phyloP scores from a whole-genome alignment of 2,329 filamentous ascomycete species.

The Cadophora luteo-olivacea region DNA sequence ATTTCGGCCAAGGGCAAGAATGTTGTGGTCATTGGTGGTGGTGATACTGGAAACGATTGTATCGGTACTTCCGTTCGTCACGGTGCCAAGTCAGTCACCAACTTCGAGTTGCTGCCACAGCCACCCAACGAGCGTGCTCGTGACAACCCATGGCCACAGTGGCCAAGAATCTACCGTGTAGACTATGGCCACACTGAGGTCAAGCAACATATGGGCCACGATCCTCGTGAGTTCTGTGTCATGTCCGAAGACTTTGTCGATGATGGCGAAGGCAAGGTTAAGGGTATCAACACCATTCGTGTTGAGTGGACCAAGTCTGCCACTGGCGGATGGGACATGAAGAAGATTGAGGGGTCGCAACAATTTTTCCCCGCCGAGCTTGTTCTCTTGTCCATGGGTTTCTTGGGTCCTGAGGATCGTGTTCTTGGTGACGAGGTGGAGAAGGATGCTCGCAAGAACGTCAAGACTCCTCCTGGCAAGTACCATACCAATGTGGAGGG shows the following conservation, averaged over 20 bases:
- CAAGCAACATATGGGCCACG: conserved; percentile 93
- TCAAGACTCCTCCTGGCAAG: conserved; percentile 89
- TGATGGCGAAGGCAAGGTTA: conserved; percentile 85
- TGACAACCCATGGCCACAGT: conserved; percentile 98
- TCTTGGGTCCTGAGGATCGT: conserved; percentile 90
- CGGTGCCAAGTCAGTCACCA: conserved; percentile 92
- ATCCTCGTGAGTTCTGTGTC: conserved; percentile 96
- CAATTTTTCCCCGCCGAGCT: conserved; percentile 97
- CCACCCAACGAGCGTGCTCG: conserved; percentile 87
- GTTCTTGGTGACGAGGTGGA: conserved; percentile 88
- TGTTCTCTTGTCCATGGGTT: conserved; percentile 95
- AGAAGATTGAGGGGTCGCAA: conserved; percentile 91
- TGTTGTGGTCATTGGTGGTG: conserved; percentile 95
- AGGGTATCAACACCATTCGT: conserved; percentile 93
- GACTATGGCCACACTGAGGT: conserved; percentile 97
- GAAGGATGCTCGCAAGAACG: conserved; percentile 91
- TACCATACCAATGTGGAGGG: conserved; percentile 89
- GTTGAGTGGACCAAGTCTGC: conserved; percentile 95
- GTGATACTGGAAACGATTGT: conserved; percentile 97
- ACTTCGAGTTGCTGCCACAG: conserved; percentile 95
- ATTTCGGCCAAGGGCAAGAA: conserved; percentile 96
- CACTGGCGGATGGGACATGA: conserved; percentile 96
- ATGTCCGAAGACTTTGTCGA: conserved; percentile 98
- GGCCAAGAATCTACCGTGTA: conserved; percentile 97
- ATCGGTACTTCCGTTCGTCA: conserved; percentile 96